Conservation (phyloP, 139 green algal species). For the Tetradesmus lagerheimii region DNA sequence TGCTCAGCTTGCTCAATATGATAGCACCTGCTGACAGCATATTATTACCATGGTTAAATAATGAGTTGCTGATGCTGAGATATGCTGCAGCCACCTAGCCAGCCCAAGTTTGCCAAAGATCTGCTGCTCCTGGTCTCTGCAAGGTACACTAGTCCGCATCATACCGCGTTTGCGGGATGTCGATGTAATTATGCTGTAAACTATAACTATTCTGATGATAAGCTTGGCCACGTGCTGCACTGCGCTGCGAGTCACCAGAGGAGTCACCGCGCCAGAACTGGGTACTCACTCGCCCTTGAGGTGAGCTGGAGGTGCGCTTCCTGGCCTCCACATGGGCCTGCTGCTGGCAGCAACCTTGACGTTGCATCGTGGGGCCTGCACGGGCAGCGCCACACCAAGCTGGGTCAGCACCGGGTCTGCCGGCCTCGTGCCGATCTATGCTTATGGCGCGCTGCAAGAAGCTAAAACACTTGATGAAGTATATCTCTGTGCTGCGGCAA, state of each 20-base stretch:
- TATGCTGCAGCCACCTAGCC: background rate
- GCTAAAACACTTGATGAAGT: background rate
- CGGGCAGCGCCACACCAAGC: background rate
- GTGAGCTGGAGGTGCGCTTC: constrained; percentile 62
- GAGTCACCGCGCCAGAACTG: background rate
- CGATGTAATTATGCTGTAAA: background rate
- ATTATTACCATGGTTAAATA: too few species aligned
- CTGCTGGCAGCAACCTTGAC: constrained; percentile 6
- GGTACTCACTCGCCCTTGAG: constrained; percentile 59
- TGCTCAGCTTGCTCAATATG: too few species aligned
- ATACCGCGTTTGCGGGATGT: background rate
- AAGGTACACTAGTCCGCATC: background rate
- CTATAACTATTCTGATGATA: background rate
- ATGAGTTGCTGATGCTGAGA: background rate
- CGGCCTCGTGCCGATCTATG: background rate
- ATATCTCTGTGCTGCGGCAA: background rate
- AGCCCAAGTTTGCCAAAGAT: background rate
- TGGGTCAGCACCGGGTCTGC: background rate
- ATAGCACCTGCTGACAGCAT: too few species aligned
- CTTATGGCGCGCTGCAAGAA: background rate
- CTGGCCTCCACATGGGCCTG: constrained; percentile 58
- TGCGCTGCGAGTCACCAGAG: background rate
- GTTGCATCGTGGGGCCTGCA: constrained; percentile 19
- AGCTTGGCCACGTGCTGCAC: background rate
- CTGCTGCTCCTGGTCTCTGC: background rate